These are phyloP conservation scores for Tubosaeta sp. DNA, from an alignment of 768 basidiomycete species.

Conservation along the genomic window DNA sequence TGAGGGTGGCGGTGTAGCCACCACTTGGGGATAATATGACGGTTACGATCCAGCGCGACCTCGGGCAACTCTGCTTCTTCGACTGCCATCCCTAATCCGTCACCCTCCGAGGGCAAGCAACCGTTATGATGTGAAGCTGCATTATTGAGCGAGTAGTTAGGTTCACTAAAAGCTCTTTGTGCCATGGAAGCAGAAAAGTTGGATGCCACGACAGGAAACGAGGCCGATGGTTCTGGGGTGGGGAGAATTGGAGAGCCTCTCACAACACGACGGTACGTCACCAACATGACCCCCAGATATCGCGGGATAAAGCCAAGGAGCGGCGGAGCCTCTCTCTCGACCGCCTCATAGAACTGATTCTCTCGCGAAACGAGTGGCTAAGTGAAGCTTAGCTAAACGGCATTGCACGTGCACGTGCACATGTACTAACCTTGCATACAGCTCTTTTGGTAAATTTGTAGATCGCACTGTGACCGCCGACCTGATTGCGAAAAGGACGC, in stretches of 20 bases:
- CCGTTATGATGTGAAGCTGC: not conserved
- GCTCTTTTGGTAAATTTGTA: constrained; percentile 98
- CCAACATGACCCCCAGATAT: constrained; percentile 97
- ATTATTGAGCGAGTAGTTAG: constrained; percentile 6
- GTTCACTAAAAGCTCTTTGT: constrained; percentile 27
- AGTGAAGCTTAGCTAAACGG: constrained; percentile 9
- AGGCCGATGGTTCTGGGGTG: constrained; percentile 10
- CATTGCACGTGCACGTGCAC: not conserved
- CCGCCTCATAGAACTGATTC: constrained; percentile 96
- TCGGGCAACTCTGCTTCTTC: constrained; percentile 89
- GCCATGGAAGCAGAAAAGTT: constrained; percentile 25
- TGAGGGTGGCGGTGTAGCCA: constrained; percentile 55
- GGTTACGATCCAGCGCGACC: constrained; percentile 85
- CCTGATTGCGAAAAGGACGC: constrained; percentile 94
- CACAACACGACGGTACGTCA: constrained; percentile 84
- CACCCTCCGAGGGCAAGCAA: constrained; percentile 26
- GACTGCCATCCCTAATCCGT: constrained; percentile 40
- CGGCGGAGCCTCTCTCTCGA: constrained; percentile 90
- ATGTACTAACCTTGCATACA: constrained; percentile 86
- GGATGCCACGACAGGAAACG: constrained; percentile 17
- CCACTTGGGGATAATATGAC: constrained; percentile 97
- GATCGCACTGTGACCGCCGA: constrained; percentile 95
- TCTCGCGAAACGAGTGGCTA: constrained; percentile 96
- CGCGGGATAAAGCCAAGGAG: constrained; percentile 94
- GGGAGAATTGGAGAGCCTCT: constrained; percentile 33